Conservation (phyloP, 2,329 filamentous ascomycete genomes). For the Trichoderma sp. region DNA sequence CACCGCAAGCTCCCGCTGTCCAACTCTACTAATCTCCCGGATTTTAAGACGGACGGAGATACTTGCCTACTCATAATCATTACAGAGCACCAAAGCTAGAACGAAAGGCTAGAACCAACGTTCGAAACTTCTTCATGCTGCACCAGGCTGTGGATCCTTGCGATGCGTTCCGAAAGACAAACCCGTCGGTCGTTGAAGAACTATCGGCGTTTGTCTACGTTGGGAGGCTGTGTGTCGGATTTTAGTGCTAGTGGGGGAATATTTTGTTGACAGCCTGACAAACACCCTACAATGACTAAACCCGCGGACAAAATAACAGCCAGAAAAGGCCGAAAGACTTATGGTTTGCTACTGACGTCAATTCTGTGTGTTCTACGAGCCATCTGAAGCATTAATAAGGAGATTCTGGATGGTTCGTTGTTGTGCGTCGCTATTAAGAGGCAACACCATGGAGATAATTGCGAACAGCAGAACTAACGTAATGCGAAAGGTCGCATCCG, state of each 20-base stretch:
- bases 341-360: not conserved
- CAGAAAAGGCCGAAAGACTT: not conserved
- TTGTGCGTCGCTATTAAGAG: not conserved
- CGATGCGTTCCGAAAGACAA: not conserved
- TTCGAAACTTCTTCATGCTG: not conserved
- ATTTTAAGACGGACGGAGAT: conserved; percentile 1
- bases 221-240: not conserved
- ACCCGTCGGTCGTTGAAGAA: not conserved
- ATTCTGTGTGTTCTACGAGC: not conserved
- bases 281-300: not conserved
- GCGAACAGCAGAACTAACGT: not conserved
- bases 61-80: not conserved
- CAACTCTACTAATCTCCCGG: not conserved
- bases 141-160: not conserved
- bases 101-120: not conserved
- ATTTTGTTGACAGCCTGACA: not conserved
- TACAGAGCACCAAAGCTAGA: not conserved
- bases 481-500: not conserved
- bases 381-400: not conserved
- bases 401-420: not conserved
- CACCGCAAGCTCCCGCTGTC: not conserved
- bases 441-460: not conserved
- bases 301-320: not conserved
- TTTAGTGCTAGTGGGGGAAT: not conserved
- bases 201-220: not conserved